These are phyloP conservation scores for Crithidia mellificae DNA, from an alignment of 208 protist species.

Conservation along the genomic window DNA sequence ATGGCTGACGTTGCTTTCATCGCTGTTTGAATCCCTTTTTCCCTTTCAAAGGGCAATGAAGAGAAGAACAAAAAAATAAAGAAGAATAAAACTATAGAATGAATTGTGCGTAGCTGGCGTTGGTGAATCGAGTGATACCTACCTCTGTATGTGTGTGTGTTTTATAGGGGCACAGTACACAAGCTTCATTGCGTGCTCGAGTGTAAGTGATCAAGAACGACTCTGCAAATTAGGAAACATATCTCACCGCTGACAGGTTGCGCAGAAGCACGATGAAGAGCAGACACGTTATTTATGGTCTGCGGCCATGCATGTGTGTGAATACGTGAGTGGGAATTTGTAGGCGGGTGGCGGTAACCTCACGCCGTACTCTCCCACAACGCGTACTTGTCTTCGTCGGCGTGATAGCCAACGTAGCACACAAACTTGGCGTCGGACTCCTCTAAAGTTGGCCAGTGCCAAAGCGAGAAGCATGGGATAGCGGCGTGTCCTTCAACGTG, in stretches of 20 bases:
- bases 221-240: too few species aligned
- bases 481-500: constrained; percentile 39
- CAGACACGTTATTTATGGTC: neutral
- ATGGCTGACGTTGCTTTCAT: too few species aligned
- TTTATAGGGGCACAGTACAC: too few species aligned
- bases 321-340: neutral
- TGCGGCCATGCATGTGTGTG: too few species aligned
- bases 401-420: constrained; percentile 62
- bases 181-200: too few species aligned
- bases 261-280: neutral
- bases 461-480: constrained; percentile 61
- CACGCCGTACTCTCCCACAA: constrained; percentile 36
- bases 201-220: too few species aligned
- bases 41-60: too few species aligned
- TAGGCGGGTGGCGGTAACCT: neutral
- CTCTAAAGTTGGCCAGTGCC: constrained; percentile 66
- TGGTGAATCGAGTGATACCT: too few species aligned
- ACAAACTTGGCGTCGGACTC: constrained; percentile 59
- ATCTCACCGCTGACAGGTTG: neutral
- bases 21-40: too few species aligned
- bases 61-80: too few species aligned
- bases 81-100: constrained; percentile 17
- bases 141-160: too few species aligned
- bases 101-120: neutral
- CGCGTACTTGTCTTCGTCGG: constrained; percentile 39